These are phyloP conservation scores for Amaranthus palmeri DNA, from an alignment of 148 eudicot genomes.

Conservation along the genomic window DNA sequence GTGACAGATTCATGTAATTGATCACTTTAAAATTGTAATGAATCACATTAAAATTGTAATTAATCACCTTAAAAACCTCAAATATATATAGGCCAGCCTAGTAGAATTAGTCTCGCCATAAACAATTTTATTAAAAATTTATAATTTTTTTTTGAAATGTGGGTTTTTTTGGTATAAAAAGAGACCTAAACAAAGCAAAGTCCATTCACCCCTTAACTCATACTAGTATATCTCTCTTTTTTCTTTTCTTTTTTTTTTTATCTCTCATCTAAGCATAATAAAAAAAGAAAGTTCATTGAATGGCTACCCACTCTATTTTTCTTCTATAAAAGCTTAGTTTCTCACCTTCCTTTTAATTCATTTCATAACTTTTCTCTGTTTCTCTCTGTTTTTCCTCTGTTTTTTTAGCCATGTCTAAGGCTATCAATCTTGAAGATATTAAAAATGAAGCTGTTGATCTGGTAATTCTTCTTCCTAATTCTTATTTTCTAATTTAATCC, in stretches of 20 bases:
- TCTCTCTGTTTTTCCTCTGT: not conserved
- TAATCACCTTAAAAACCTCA: too few species aligned
- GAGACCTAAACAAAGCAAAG: too few species aligned
- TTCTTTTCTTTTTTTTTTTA: not conserved
- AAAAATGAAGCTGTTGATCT: slow-evolving; percentile 91
- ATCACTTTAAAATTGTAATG: too few species aligned
- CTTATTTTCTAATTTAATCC: not conserved
- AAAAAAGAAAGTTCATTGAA: slow-evolving; percentile 25
- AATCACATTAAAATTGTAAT: too few species aligned
- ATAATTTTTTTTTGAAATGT: too few species aligned
- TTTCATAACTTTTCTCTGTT: not conserved
- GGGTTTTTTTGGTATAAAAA: too few species aligned
- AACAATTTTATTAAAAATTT: too few species aligned
- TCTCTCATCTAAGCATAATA: slow-evolving; percentile 4
- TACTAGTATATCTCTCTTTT: not conserved
- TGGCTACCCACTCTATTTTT: slow-evolving; percentile 18
- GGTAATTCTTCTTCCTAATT: slow-evolving; percentile 34
- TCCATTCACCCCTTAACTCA: too few species aligned
- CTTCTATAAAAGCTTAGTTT: slow-evolving; percentile 15
- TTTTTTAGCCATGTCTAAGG: slow-evolving; percentile 26
- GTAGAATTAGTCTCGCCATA: too few species aligned
- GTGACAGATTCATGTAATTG: too few species aligned
- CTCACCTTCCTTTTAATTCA: not conserved
- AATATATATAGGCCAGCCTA: too few species aligned
- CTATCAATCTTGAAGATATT: slow-evolving; percentile 60